Evolutionary conservation across 2,329 filamentous ascomycete species (phyloP), one percentile per base, ranked within the genome.

Genomic region (Trichoderma guizhouense): DNA sequence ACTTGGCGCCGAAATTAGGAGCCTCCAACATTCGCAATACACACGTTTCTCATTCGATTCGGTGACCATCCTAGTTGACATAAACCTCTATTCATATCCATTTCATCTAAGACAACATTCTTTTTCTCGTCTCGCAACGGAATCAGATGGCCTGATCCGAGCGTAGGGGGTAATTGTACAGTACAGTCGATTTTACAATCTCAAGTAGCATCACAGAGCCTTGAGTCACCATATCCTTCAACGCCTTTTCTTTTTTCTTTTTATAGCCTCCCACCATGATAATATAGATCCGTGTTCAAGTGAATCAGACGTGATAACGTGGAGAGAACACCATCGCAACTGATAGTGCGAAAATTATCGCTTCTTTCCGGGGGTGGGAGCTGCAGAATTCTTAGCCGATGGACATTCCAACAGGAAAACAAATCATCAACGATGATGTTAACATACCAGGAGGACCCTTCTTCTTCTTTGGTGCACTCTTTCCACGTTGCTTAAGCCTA

Each of bases 381-480:
- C 80, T 81, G 34, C n/a, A 21, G 61, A 14, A 62, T 12, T n/a
- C n/a, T 71, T 43, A 71, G 70, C 58, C 18, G 3, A 61, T 11
- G 18, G 39, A 15, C 14, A 15, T 18, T n/a, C 14, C 7, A 15
- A 32, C 7, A 32, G 4, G 5, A 62, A n/a, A 6, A 21, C 3
- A 28, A 28, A 62, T 11, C 7, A 7, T 7, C 30, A 62, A 3
- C 9, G 2, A 26, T 24, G 21, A 3, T n/a, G 34, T 12, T 18
- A 26, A 74, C 80, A 66, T 80, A 84, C 82, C 78, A 71, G 82
- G 79, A 53, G 82, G 78, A 5, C 81, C 90, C 79, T 86, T 91
- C 87, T 96, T 97, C 89, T 97, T 98, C 88, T 97, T 89, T 8
- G 95, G 94, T 58, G 92, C 89, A 70, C 91, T 91, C 86, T 98